Base-by-base conservation (phyloP, 371 early-diverging fungal species). In the Rhizopus delemar region DNA sequence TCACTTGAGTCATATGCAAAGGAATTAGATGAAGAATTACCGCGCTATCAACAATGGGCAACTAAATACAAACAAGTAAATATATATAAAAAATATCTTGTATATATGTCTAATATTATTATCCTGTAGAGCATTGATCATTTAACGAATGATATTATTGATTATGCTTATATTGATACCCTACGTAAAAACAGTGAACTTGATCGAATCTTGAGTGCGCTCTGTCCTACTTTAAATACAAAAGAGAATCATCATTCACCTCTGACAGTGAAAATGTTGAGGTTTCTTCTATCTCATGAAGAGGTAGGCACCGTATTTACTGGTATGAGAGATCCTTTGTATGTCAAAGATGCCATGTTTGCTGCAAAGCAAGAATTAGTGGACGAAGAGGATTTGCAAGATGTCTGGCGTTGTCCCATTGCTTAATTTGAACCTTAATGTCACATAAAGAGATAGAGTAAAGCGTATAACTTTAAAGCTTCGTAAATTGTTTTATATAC, bases 281-380 rank as follows among this genome's bases (percentile, higher is more conserved):
- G 83, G 22, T 70, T 78, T 34, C 56, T 76, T 11, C 50, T 78
- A 16, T 83, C 83, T 5, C 75, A 87, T 50, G 58, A 70, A 32
- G 63, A 78, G 59, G 73, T 84, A 5, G 91, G 88, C 2, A 83
- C 85, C n/a, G 86, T 87, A 3, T 78, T 90, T 57, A 88, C 87
- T 0, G 91, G 91, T 7, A 88, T 88, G 89, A 69, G 87, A 46
- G 76, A 76, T 28, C 76, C 70, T 3, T 62, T 69, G 1, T 88
- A 90, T 71, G 89, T 90, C 0, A 64, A 80, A 8, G 89, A 86
- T 60, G 84, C 85, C 0, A 28, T 83, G 35, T 43, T 66, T 46
- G 81, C 78, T n/a, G 66, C 65, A 0, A 34, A 62, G 8, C 59
- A 69, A 36, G 35, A 50, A 3, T 52, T 56, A 13, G 28, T 63